phyloP scores from a whole-genome alignment of 2,329 filamentous ascomycete genomes.

The Tolypocladium cylindrosporum region DNA sequence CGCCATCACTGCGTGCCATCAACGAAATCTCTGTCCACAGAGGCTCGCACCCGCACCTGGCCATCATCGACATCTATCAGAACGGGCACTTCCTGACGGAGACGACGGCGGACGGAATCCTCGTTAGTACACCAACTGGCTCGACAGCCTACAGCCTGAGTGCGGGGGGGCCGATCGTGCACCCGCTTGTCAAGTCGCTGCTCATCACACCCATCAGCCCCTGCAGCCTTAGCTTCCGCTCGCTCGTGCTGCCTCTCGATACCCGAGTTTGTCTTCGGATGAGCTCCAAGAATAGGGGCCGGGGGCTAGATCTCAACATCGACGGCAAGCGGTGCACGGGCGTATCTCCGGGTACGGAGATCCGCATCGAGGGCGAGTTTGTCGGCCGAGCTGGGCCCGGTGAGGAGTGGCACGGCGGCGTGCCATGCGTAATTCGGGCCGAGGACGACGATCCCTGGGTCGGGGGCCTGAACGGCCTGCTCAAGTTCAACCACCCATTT shows the following conservation, averaged over 20 bases:
- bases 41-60: slow-evolving; percentile 79
- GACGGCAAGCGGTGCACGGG: slow-evolving; percentile 62
- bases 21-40: slow-evolving; percentile 94
- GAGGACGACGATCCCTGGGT: slow-evolving; percentile 91
- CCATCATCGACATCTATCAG: slow-evolving; percentile 84
- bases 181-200: slow-evolving; percentile 80
- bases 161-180: slow-evolving; percentile 84
- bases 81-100: slow-evolving; percentile 86
- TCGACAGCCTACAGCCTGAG: slow-evolving; percentile 94
- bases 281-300: slow-evolving; percentile 68
- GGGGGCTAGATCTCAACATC: slow-evolving; percentile 69
- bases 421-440: slow-evolving; percentile 77
- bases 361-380: slow-evolving; percentile 79
- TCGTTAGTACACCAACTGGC: slow-evolving; percentile 87
- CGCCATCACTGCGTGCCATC: slow-evolving; percentile 57
- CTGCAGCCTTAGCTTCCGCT: slow-evolving; percentile 82
- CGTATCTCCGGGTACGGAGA: slow-evolving; percentile 68
- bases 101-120: slow-evolving; percentile 89
- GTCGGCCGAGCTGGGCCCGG: slow-evolving; percentile 39
- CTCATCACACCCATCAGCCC: slow-evolving; percentile 92
- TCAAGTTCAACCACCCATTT: slow-evolving; percentile 98
- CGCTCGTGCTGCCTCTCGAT: slow-evolving; percentile 78
- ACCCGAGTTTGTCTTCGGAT: slow-evolving; percentile 74
- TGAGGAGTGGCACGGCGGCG: slow-evolving; percentile 61
- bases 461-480: slow-evolving; percentile 78